A percentile compares a stretch with the other conserved stretches of the same genome.
Evolutionary conservation across 306 rosid species (phyloP).

Genomic region (Medicago lupulina): DNA sequence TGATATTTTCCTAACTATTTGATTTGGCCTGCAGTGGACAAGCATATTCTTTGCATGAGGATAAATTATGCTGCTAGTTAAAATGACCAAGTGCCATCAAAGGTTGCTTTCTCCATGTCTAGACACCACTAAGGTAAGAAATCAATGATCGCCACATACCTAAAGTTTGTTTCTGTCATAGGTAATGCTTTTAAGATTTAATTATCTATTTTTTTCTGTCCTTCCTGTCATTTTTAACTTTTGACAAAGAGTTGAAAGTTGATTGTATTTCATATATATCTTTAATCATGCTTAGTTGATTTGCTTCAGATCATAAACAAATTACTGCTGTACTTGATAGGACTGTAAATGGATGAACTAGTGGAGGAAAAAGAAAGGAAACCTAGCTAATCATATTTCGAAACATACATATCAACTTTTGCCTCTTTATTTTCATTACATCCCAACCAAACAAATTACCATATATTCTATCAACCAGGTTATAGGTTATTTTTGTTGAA

Average conservation of each 20-base stretch:
- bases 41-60: conserved; percentile 39
- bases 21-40: background rate
- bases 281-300: conserved; percentile 29
- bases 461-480: background rate
- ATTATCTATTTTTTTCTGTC: conserved; percentile 12
- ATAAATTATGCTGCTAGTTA: conserved; percentile 1
- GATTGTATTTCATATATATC: conserved; percentile 4
- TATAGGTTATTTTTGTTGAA: background rate
- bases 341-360: conserved; percentile 18
- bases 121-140: conserved; percentile 21
- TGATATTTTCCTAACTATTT: background rate
- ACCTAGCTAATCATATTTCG: conserved; percentile 5
- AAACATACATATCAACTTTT: conserved; percentile 23
- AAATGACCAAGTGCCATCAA: background rate
- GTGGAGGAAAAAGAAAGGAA: conserved; percentile 31
- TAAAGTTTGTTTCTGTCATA: background rate
- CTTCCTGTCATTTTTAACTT: background rate
- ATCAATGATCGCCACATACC: conserved; percentile 27
- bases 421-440: conserved; percentile 9
- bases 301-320: conserved; percentile 31
- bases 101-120: conserved; percentile 30
- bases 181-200: conserved; percentile 15
- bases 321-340: conserved; percentile 6
- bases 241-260: conserved; percentile 4
- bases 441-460: background rate